Conservation (phyloP, 1,284 basidiomycete species). For the Quambalaria eucalypti region DNA sequence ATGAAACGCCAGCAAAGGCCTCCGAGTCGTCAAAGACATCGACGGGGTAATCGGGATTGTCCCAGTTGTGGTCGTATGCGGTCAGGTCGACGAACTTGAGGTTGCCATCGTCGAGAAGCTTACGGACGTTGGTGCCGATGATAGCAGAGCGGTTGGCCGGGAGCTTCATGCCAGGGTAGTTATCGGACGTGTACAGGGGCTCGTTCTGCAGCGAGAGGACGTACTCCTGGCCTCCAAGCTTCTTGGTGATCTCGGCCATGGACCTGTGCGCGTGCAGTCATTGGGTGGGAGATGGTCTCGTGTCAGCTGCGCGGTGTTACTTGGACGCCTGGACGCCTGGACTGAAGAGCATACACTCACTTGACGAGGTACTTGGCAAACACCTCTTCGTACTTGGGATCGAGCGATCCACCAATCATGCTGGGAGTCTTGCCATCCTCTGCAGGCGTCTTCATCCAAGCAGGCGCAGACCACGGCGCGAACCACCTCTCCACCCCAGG, state of each 20-base stretch:
- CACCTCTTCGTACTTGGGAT: slow-evolving; percentile 15
- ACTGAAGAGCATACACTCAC: background rate
- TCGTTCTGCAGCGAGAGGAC: slow-evolving; percentile 21
- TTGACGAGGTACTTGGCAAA: slow-evolving; percentile 21
- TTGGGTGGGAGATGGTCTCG: no score
- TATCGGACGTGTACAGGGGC: slow-evolving; percentile 10
- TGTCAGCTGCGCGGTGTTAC: no score
- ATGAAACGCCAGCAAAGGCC: slow-evolving; percentile 18
- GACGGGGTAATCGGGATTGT: slow-evolving; percentile 14
- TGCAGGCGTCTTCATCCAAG: slow-evolving; percentile 30
- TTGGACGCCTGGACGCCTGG: no score
- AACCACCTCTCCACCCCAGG: slow-evolving; percentile 15
- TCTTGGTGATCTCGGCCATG: slow-evolving; percentile 14
- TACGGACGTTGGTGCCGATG: slow-evolving; percentile 12
- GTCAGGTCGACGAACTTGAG: slow-evolving; percentile 11
- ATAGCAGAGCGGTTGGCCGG: slow-evolving; percentile 8
- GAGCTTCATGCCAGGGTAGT: slow-evolving; percentile 23
- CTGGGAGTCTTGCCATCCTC: slow-evolving; percentile 2
- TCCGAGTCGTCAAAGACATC: slow-evolving; percentile 11
- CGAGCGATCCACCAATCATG: slow-evolving; percentile 19
- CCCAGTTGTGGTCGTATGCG: slow-evolving; percentile 28
- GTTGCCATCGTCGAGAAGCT: slow-evolving; percentile 13
- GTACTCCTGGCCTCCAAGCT: slow-evolving; percentile 11
- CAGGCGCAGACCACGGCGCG: slow-evolving; percentile 25
- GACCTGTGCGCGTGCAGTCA: slow-evolving; percentile 6